Evolutionary conservation across 495 filamentous ascomycete species (phyloP).

Genomic region (Parathielavia appendiculata): DNA sequence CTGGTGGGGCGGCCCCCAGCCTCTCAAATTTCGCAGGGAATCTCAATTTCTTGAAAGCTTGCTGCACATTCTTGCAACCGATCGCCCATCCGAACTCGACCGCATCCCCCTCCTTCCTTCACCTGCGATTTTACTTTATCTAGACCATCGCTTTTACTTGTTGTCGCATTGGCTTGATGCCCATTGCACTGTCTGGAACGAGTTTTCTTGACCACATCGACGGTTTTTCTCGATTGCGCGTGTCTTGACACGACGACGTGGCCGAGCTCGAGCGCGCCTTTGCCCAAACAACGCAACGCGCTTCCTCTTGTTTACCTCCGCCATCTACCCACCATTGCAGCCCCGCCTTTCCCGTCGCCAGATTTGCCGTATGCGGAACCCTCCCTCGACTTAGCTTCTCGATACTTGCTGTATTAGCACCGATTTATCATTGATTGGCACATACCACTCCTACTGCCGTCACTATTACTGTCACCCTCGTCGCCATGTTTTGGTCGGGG

Average conservation of each 20-base stretch:
- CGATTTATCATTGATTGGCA: constrained; percentile 24
- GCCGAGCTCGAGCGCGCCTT: constrained; percentile 21
- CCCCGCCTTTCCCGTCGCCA: constrained; percentile 12
- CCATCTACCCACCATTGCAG: constrained; percentile 14
- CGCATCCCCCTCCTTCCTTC: constrained; percentile 16
- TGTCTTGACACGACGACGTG: neutral
- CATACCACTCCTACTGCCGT: constrained; percentile 35
- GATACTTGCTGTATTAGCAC: constrained; percentile 20
- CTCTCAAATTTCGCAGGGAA: constrained; percentile 31
- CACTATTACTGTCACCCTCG: constrained; percentile 37
- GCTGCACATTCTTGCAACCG: constrained; percentile 11
- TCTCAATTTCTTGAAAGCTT: constrained; percentile 17
- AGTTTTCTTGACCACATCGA: constrained; percentile 14
- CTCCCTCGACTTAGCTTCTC: constrained; percentile 4
- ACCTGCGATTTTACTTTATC: constrained; percentile 18
- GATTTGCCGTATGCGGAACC: constrained; percentile 4
- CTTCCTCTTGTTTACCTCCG: constrained; percentile 36
- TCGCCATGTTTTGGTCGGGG: constrained; percentile 95
- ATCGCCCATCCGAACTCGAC: constrained; percentile 5
- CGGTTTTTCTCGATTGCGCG: constrained; percentile 18
- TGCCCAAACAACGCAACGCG: constrained; percentile 38
- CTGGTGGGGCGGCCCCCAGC: constrained; percentile 31
- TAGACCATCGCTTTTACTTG: constrained; percentile 19
- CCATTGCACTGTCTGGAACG: constrained; percentile 17
- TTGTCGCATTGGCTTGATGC: constrained; percentile 19